A percentile compares a stretch with the other conserved stretches of the same genome.
These are phyloP conservation scores for Lachnellula hyalina DNA, from an alignment of 2,329 filamentous ascomycete genomes.

Conservation along the genomic window DNA sequence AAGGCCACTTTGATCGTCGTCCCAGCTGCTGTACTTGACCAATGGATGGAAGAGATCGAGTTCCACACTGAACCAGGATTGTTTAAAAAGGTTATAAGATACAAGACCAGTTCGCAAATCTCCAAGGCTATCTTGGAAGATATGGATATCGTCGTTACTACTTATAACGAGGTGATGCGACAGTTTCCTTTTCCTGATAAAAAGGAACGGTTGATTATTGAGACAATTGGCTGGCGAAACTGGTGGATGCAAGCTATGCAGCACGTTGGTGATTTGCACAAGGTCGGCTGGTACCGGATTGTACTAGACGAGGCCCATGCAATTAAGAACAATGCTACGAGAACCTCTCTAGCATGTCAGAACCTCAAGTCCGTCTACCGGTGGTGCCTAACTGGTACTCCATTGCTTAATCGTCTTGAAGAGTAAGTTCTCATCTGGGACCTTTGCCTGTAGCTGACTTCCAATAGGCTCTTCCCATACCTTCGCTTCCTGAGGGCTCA, in stretches of 20 bases:
- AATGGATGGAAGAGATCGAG: constrained; percentile 28
- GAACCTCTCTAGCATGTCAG: constrained; percentile 41
- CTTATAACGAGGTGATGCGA: constrained; percentile 35
- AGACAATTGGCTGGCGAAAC: constrained; percentile 24
- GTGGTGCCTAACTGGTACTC: constrained; percentile 32
- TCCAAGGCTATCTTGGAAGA: constrained; percentile 11
- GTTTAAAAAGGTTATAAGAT: constrained; percentile 23
- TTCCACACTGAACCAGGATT: constrained; percentile 14
- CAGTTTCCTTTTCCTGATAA: constrained; percentile 92
- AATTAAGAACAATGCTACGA: constrained; percentile 44
- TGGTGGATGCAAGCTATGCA: constrained; percentile 31
- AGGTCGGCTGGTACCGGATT: constrained; percentile 43
- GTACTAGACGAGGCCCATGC: constrained; percentile 53
- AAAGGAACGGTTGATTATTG: constrained; percentile 80
- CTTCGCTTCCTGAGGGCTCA: constrained; percentile 29
- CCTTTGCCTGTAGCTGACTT: neutral
- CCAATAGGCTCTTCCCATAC: constrained; percentile 28
- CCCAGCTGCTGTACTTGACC: constrained; percentile 24
- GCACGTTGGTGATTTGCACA: constrained; percentile 35
- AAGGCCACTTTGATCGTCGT: constrained; percentile 29
- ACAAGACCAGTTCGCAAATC: constrained; percentile 13
- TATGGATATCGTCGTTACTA: constrained; percentile 27
- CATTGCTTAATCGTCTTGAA: constrained; percentile 26
- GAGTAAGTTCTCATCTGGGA: constrained; percentile 20
- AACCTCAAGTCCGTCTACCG: constrained; percentile 25